Percentiles rank a stretch among this genome's conserved stretches.
These are phyloP conservation scores for Clavispora santaluciae DNA, from an alignment of 805 yeast genomes.

Conservation along the genomic window DNA sequence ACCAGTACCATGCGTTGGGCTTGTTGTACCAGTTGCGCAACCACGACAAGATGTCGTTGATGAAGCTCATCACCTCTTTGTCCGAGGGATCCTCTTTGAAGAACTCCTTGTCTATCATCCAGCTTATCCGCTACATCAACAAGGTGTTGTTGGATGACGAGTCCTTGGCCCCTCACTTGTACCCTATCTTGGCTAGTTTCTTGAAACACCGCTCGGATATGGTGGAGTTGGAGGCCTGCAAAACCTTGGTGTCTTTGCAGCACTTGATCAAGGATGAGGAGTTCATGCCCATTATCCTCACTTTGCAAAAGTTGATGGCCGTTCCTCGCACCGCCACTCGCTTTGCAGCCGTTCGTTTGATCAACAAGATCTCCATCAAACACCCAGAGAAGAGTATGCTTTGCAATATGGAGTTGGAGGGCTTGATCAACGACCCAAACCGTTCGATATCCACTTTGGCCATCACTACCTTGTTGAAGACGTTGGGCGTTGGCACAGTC, in stretches of 20 bases:
- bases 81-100: constrained; percentile 56
- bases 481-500: constrained; percentile 69
- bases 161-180: constrained; percentile 53
- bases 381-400: constrained; percentile 74
- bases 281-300: constrained; percentile 63
- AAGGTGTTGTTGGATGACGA: constrained; percentile 69
- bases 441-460: constrained; percentile 95
- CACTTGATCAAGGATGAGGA: constrained; percentile 58
- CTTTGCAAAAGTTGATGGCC: constrained; percentile 71
- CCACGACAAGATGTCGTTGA: constrained; percentile 90
- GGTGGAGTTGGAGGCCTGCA: constrained; percentile 90
- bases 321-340: constrained; percentile 88
- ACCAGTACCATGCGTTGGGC: constrained; percentile 96
- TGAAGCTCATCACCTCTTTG: constrained; percentile 82
- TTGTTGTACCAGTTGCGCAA: constrained; percentile 80
- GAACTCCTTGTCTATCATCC: constrained; percentile 78
- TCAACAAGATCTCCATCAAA: constrained; percentile 77
- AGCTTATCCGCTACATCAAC: constrained; percentile 77
- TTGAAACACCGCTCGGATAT: constrained; percentile 77
- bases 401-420: constrained; percentile 82
- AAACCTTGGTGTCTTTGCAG: constrained; percentile 54
- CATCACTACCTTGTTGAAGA: constrained; percentile 89
- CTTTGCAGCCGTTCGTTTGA: constrained; percentile 88
- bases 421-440: constrained; percentile 80
- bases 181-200: constrained; percentile 64